phyloP scores from a whole-genome alignment of 2,329 filamentous ascomycete species.

The Achaetomium macrosporum region DNA sequence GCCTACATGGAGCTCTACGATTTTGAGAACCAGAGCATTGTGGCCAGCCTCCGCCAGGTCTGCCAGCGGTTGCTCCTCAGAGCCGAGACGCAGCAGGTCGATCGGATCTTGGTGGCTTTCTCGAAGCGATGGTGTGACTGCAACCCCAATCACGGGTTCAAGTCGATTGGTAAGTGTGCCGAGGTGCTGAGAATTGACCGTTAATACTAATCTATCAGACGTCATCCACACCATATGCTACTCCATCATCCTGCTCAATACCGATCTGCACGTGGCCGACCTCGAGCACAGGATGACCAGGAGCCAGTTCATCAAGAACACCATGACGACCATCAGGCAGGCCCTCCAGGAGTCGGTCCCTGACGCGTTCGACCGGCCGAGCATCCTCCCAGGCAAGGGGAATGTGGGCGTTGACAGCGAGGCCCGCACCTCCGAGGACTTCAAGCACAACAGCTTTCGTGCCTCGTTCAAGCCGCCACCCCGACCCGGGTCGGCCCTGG shows the following conservation, averaged over 20 bases:
- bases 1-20: constrained; percentile 94
- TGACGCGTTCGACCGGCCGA: constrained; percentile 56
- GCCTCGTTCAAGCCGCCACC: constrained; percentile 48
- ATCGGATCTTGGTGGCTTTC: constrained; percentile 86
- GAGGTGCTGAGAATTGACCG: constrained; percentile 12
- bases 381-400: constrained; percentile 43
- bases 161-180: constrained; percentile 62
- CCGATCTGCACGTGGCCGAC: constrained; percentile 89
- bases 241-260: constrained; percentile 90
- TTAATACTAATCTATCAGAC: constrained; percentile 47
- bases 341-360: constrained; percentile 68
- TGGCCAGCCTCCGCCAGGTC: constrained; percentile 70
- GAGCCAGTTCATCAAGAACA: constrained; percentile 92
- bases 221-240: constrained; percentile 97
- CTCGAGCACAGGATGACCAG: constrained; percentile 96
- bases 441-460: constrained; percentile 37
- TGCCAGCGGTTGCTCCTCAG: constrained; percentile 77
- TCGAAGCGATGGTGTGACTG: constrained; percentile 88
- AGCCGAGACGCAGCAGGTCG: constrained; percentile 93
- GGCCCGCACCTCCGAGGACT: constrained; percentile 32
- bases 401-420: constrained; percentile 32
- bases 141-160: constrained; percentile 91
- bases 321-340: constrained; percentile 79
- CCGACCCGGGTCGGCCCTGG: constrained; percentile 39
- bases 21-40: constrained; percentile 73